Conservation (phyloP, 176 grass and related monocot genomes). For the Avena atlantica region DNA sequence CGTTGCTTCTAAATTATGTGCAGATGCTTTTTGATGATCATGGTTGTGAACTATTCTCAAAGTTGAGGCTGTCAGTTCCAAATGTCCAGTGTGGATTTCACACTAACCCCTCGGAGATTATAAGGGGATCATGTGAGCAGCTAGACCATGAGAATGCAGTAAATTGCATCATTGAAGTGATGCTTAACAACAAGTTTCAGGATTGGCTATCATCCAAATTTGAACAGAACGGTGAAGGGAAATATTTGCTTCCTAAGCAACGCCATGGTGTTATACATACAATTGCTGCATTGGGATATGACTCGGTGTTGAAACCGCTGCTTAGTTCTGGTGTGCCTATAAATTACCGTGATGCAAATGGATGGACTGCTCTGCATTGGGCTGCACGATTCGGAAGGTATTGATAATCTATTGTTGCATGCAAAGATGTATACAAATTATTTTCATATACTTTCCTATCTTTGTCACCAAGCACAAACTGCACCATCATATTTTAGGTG, state of each 20-base stretch:
- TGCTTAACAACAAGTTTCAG: constrained; percentile 72
- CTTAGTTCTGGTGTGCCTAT: constrained; percentile 72
- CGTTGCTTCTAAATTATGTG: constrained; percentile 61
- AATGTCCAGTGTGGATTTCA: constrained; percentile 31
- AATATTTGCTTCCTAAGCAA: constrained; percentile 59
- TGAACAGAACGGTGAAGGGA: constrained; percentile 49
- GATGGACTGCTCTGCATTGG: constrained; percentile 97
- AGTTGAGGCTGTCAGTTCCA: constrained; percentile 28
- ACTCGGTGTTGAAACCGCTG: constrained; percentile 64
- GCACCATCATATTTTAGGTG: constrained; percentile 8
- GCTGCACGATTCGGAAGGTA: constrained; percentile 91
- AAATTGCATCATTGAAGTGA: constrained; percentile 63
- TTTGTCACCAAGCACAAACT: constrained; percentile 13
- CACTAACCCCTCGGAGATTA: constrained; percentile 41
- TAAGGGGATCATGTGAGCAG: constrained; percentile 33
- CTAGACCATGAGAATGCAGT: constrained; percentile 44
- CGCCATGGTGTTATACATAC: constrained; percentile 78
- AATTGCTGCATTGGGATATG: constrained; percentile 80
- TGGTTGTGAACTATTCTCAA: constrained; percentile 44
- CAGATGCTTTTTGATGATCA: constrained; percentile 63
- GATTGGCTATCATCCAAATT: constrained; percentile 70
- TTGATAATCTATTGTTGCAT: constrained; percentile 12
- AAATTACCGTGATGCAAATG: constrained; percentile 90
- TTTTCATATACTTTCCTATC: constrained; percentile 4
- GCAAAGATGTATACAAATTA: not conserved